Conservation (phyloP, 345 rosid genomes). For the Acer campestre region DNA sequence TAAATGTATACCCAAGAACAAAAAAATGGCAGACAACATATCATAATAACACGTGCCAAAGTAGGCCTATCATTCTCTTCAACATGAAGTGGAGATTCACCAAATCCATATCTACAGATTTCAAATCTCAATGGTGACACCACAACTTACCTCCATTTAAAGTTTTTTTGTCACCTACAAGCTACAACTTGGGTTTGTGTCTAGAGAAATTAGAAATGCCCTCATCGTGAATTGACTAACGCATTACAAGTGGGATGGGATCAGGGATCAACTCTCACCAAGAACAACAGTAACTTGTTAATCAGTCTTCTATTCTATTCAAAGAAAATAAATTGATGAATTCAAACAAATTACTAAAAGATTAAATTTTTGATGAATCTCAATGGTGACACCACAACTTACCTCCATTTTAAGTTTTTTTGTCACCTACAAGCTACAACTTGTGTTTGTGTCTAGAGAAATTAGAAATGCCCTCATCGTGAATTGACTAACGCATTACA, state of each 20-base stretch:
- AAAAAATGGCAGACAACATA: constrained; percentile 21
- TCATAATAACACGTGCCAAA: constrained; percentile 9
- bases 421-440: neutral
- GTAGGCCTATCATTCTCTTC: neutral
- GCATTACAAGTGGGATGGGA: neutral
- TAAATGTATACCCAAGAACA: neutral
- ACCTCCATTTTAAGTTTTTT: neutral
- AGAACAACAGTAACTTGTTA: neutral
- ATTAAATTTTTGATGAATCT: too few species aligned
- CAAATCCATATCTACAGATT: constrained; percentile 12
- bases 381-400: constrained; percentile 1
- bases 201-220: neutral
- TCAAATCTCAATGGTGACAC: neutral
- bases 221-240: neutral
- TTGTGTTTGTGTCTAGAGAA: neutral
- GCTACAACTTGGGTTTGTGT: neutral
- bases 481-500: neutral
- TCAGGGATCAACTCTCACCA: constrained; percentile 12
- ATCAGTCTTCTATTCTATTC: neutral
- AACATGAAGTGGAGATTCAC: constrained; percentile 13
- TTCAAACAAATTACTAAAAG: neutral
- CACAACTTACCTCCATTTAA: constrained; percentile 6
- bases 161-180: neutral
- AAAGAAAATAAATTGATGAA: neutral
- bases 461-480: neutral